Evolutionary conservation across 2,329 filamentous ascomycete species (phyloP).

Genomic region (Colletotrichum higginsianum): DNA sequence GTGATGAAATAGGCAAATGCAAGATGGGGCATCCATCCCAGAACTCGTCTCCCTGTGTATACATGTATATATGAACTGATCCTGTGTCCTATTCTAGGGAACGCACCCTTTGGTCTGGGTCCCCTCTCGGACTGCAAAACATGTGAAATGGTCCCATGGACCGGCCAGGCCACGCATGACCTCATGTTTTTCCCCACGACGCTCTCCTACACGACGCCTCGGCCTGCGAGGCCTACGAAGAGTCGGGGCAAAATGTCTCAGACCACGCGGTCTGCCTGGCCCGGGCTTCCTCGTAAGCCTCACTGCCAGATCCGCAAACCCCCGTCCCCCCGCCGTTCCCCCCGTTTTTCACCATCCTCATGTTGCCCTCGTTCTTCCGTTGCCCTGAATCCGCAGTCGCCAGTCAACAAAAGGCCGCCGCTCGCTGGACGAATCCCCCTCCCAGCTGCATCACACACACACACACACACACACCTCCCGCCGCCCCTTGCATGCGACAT

Average conservation of each 20-base stretch:
- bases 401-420: no score
- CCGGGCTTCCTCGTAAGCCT: background rate
- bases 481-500: constrained; percentile 9
- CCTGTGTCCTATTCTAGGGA: no score
- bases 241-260: background rate
- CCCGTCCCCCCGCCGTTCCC: background rate
- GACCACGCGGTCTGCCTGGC: background rate
- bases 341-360: background rate
- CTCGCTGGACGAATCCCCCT: no score
- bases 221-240: background rate
- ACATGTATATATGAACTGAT: no score
- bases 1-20: constrained; percentile 3
- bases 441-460: no score
- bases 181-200: background rate
- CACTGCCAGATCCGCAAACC: background rate
- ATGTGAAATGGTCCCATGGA: background rate
- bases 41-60: background rate
- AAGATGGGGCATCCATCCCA: background rate
- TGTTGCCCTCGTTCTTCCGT: background rate
- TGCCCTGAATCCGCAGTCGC: background rate
- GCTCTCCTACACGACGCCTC: no score
- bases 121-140: background rate
- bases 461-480: no score
- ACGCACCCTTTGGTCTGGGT: no score
- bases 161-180: background rate